Evolutionary conservation across 2,329 filamentous ascomycete genomes (phyloP).

Genomic region (Aspergillus fructus): DNA sequence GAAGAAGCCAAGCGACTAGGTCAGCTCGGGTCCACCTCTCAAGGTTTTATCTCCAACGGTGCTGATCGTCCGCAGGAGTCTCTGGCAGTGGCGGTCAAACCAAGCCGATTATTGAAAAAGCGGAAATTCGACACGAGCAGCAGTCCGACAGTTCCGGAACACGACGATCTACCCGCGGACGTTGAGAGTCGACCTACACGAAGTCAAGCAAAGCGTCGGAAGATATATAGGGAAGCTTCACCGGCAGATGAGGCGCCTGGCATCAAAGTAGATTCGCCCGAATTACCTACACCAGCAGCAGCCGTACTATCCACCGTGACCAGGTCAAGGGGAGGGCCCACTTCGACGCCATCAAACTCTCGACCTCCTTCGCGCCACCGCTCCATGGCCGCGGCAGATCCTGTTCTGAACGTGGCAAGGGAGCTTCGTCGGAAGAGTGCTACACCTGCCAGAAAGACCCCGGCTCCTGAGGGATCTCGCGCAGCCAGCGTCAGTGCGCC

Average conservation of each 20-base stretch:
- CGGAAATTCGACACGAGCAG: conserved; percentile 54
- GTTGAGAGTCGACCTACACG: conserved; percentile 26
- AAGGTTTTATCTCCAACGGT: conserved; percentile 14
- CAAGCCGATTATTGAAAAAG: conserved; percentile 40
- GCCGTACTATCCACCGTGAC: not conserved
- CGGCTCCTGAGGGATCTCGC: conserved; percentile 43
- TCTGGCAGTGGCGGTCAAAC: conserved; percentile 14
- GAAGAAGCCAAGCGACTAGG: conserved; percentile 17
- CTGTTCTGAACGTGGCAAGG: conserved; percentile 21
- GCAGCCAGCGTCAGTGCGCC: conserved; percentile 32
- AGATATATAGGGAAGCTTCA: conserved; percentile 34
- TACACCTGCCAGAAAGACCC: conserved; percentile 40
- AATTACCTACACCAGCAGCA: conserved; percentile 23
- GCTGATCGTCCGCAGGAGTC: conserved; percentile 16
- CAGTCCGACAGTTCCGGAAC: conserved; percentile 27
- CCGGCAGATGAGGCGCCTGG: conserved; percentile 29
- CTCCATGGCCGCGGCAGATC: conserved; percentile 27
- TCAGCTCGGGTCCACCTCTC: conserved; percentile 10
- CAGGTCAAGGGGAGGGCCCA: conserved; percentile 7
- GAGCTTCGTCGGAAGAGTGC: conserved; percentile 44
- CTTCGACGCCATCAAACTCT: conserved; percentile 31
- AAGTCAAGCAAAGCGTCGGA: conserved; percentile 39
- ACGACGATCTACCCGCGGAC: conserved; percentile 15
- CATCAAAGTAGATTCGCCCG: conserved; percentile 19
- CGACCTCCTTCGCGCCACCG: conserved; percentile 36